Evolutionary conservation across 768 basidiomycete species (phyloP).

Genomic region (Auriscalpium vulgare): DNA sequence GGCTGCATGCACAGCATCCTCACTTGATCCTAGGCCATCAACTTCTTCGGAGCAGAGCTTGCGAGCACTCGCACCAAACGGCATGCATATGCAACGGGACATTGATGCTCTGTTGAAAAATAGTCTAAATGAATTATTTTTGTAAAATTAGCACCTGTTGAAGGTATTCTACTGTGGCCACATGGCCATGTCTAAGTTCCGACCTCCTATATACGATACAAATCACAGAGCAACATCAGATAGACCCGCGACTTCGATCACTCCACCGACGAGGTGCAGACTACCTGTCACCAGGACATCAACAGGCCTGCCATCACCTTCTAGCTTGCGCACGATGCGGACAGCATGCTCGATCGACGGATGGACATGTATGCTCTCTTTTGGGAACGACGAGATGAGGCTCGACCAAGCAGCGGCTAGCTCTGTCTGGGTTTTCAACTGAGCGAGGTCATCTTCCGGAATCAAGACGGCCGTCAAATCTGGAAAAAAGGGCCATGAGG

Average conservation of each 20-base stretch:
- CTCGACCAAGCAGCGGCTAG: slow-evolving; percentile 67
- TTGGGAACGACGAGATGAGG: slow-evolving; percentile 54
- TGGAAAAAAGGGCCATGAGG: slow-evolving; percentile 23
- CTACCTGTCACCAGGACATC: slow-evolving; percentile 88
- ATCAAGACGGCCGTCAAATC: slow-evolving; percentile 73
- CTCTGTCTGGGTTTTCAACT: slow-evolving; percentile 68
- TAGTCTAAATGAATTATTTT: not conserved
- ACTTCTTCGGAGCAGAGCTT: slow-evolving; percentile 38
- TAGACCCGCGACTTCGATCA: slow-evolving; percentile 85
- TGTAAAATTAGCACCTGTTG: slow-evolving; percentile 24
- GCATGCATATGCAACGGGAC: slow-evolving; percentile 7
- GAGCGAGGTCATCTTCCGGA: slow-evolving; percentile 49
- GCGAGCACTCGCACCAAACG: slow-evolving; percentile 19
- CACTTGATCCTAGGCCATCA: slow-evolving; percentile 36
- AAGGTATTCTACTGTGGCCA: slow-evolving; percentile 19
- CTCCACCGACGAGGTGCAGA: slow-evolving; percentile 87
- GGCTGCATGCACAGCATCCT: not conserved
- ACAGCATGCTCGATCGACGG: slow-evolving; percentile 89
- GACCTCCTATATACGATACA: not conserved
- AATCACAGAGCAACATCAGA: slow-evolving; percentile 55
- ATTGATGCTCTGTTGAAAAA: not conserved
- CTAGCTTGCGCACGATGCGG: slow-evolving; percentile 43
- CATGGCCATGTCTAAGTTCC: not conserved
- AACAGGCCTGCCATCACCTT: slow-evolving; percentile 21
- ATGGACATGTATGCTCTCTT: slow-evolving; percentile 62